Conservation (phyloP, 106 monocot genomes). For the Amphibolis antarctica region DNA sequence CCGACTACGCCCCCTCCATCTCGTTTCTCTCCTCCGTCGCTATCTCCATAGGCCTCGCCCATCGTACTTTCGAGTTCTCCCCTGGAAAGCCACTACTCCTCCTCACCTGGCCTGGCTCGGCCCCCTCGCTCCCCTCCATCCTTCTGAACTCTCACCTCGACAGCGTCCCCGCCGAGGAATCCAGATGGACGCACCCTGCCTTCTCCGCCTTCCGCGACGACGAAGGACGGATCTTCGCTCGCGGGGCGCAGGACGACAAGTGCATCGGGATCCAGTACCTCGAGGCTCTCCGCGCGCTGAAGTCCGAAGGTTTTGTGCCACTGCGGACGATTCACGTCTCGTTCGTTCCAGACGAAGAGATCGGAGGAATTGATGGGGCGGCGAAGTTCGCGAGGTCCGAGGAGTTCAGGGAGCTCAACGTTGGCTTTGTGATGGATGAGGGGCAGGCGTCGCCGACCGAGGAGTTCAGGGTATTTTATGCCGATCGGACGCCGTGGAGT, state of each 20-base stretch:
- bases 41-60: constrained; percentile 23
- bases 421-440: constrained; percentile 82
- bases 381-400: constrained; percentile 45
- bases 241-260: constrained; percentile 96
- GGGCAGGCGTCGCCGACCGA: constrained; percentile 86
- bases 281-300: constrained; percentile 61
- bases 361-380: constrained; percentile 56
- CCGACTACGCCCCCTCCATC: constrained; percentile 62
- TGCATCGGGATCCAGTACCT: constrained; percentile 79
- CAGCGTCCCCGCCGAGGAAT: constrained; percentile 66
- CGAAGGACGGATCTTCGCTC: constrained; percentile 63
- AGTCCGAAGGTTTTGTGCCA: constrained; percentile 34
- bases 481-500: constrained; percentile 58
- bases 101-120: constrained; percentile 47
- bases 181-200: constrained; percentile 63
- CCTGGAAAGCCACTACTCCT: constrained; percentile 64
- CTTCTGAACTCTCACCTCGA: constrained; percentile 92
- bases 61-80: constrained; percentile 38
- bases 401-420: constrained; percentile 49
- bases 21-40: constrained; percentile 55
- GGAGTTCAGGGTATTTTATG: constrained; percentile 84
- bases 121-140: constrained; percentile 72
- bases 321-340: constrained; percentile 61
- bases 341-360: constrained; percentile 93
- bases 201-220: constrained; percentile 57